A percentile compares a stretch with the other conserved stretches of the same genome.
These are phyloP conservation scores for Fulvia fulva DNA, from an alignment of 2,329 filamentous ascomycete genomes.

Conservation along the genomic window DNA sequence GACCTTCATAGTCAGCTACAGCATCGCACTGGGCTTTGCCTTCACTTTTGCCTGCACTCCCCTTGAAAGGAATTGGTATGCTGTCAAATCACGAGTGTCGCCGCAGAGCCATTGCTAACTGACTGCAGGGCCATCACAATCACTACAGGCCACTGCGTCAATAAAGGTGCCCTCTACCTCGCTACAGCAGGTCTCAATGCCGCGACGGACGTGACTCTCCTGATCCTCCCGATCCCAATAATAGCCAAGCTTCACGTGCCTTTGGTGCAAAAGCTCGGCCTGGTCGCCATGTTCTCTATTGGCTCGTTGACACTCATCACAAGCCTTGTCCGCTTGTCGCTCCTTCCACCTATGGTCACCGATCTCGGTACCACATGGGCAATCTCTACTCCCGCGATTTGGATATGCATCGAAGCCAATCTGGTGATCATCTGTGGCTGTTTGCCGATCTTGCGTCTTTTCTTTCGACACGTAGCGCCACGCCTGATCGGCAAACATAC, in stretches of 20 bases:
- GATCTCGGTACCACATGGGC: slow-evolving; percentile 11
- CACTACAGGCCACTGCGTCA: slow-evolving; percentile 12
- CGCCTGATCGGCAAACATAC: slow-evolving; percentile 13
- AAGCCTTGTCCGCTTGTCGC: slow-evolving; percentile 13
- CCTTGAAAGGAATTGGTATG: slow-evolving; percentile 11
- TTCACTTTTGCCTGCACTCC: slow-evolving; percentile 17
- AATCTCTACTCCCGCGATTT: slow-evolving; percentile 12
- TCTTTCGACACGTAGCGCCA: slow-evolving; percentile 18
- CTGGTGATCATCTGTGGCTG: slow-evolving; percentile 19
- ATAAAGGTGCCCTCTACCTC: slow-evolving; percentile 12
- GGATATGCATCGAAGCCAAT: slow-evolving; percentile 20
- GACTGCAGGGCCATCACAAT: too few species aligned
- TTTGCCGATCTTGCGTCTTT: slow-evolving; percentile 15
- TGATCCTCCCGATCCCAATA: slow-evolving; percentile 6
- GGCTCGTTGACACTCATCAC: slow-evolving; percentile 16
- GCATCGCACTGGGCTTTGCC: slow-evolving; percentile 3
- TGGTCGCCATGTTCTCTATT: slow-evolving; percentile 15
- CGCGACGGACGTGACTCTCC: slow-evolving; percentile 15
- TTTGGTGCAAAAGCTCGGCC: slow-evolving; percentile 10
- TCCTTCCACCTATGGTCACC: slow-evolving; percentile 13
- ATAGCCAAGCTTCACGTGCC: slow-evolving; percentile 1
- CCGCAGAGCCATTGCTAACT: too few species aligned
- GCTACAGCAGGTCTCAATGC: slow-evolving; percentile 17
- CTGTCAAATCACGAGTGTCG: too few species aligned
- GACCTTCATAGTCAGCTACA: slow-evolving; percentile 9